Percentiles rank a stretch among this genome's conserved stretches.
Evolutionary conservation across 495 filamentous ascomycete species (phyloP).

Genomic region (Podospora appendiculata): DNA sequence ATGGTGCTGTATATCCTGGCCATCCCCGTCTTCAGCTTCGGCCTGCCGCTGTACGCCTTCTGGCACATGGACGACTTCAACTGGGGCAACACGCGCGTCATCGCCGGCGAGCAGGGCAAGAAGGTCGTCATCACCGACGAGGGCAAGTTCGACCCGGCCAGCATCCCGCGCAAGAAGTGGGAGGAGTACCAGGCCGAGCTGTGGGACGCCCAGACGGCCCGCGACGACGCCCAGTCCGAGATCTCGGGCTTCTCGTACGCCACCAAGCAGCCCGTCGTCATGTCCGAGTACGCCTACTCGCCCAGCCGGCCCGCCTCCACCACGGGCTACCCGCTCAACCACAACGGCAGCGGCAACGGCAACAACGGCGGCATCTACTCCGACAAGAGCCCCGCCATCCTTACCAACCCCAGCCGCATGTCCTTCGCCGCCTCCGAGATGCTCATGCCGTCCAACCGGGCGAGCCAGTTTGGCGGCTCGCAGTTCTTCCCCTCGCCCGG

Average conservation of each 20-base stretch:
- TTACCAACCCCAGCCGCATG: slow-evolving; percentile 46
- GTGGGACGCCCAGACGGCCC: slow-evolving; percentile 80
- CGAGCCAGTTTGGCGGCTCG: slow-evolving; percentile 45
- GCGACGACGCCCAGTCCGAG: slow-evolving; percentile 80
- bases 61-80: slow-evolving; percentile 99
- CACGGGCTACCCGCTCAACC: slow-evolving; percentile 40
- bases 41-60: slow-evolving; percentile 89
- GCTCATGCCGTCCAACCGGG: slow-evolving; percentile 20
- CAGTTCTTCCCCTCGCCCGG: slow-evolving; percentile 39
- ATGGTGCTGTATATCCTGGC: slow-evolving; percentile 94
- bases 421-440: slow-evolving; percentile 74
- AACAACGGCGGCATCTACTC: slow-evolving; percentile 1
- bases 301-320: slow-evolving; percentile 69
- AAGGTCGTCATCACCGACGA: slow-evolving; percentile 94
- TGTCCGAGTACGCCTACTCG: slow-evolving; percentile 51
- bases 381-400: slow-evolving; percentile 25
- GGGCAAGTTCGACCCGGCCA: slow-evolving; percentile 91
- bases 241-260: slow-evolving; percentile 85
- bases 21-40: slow-evolving; percentile 86
- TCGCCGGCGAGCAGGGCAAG: slow-evolving; percentile 90
- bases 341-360: neutral
- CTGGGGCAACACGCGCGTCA: slow-evolving; percentile 94
- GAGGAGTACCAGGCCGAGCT: slow-evolving; percentile 97
- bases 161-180: slow-evolving; percentile 96
- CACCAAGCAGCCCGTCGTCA: slow-evolving; percentile 58